These are phyloP conservation scores for Candida gigantensis DNA, from an alignment of 1,139 yeast genomes.

Conservation along the genomic window DNA sequence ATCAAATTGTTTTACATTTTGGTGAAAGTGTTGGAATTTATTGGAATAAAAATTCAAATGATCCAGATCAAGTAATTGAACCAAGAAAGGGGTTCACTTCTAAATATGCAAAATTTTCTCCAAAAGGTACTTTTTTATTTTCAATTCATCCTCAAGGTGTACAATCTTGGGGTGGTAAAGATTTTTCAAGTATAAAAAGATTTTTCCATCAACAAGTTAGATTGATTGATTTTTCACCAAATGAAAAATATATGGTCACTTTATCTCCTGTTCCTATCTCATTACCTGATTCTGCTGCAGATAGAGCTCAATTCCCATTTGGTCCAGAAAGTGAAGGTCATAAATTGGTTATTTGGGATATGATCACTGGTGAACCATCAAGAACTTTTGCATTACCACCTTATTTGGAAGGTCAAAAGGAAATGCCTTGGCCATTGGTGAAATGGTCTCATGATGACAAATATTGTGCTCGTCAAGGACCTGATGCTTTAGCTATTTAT, in stretches of 20 bases:
- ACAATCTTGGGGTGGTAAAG: conserved; percentile 93
- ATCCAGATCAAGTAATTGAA: conserved; percentile 76
- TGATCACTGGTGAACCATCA: conserved; percentile 77
- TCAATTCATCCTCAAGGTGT: conserved; percentile 95
- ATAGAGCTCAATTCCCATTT: conserved; percentile 73
- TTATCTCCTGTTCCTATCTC: conserved; percentile 84
- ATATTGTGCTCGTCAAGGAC: conserved; percentile 94
- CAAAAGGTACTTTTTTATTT: conserved; percentile 86
- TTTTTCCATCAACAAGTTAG: conserved; percentile 90
- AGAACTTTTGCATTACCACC: conserved; percentile 93
- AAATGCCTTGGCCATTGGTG: conserved; percentile 95
- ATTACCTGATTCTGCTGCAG: conserved; percentile 67
- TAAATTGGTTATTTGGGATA: conserved; percentile 92
- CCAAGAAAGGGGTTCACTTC: conserved; percentile 86
- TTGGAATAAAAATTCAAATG: conserved; percentile 81
- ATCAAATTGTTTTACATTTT: conserved; percentile 80
- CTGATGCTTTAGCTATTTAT: conserved; percentile 89
- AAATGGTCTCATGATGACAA: conserved; percentile 95
- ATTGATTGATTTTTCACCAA: conserved; percentile 88
- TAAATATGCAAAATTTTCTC: conserved; percentile 86
- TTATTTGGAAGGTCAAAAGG: conserved; percentile 63
- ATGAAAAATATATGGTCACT: conserved; percentile 86
- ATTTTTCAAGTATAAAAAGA: conserved; percentile 72
- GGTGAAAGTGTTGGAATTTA: conserved; percentile 81
- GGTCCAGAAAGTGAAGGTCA: conserved; percentile 90